phyloP scores from a whole-genome alignment of 2,329 filamentous ascomycete species.

The Lasiodiplodia sp. region DNA sequence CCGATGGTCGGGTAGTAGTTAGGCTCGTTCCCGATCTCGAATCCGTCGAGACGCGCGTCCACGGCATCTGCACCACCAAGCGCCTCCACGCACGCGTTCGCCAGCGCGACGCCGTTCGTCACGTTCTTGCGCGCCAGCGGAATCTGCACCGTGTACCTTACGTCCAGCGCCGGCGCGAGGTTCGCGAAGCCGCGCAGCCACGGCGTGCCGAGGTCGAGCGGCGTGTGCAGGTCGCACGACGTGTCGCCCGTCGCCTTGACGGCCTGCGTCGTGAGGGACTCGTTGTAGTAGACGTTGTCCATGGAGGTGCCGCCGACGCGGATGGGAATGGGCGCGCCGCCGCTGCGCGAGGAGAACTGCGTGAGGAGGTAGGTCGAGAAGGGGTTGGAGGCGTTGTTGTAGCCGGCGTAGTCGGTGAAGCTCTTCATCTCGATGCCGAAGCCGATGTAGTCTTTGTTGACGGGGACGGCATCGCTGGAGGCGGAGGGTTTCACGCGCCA shows the following conservation, averaged over 20 bases:
- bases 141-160: not conserved
- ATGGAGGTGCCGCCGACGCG: slow-evolving; percentile 3
- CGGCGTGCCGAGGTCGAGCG: not conserved
- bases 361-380: not conserved
- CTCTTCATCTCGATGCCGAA: slow-evolving; percentile 10
- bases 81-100: not conserved
- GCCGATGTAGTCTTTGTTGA: slow-evolving; percentile 8
- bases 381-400: not conserved
- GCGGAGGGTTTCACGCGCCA: not conserved
- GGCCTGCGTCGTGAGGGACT: not conserved
- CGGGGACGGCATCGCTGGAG: not conserved
- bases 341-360: not conserved
- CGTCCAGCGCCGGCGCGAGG: not conserved
- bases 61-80: not conserved
- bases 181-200: not conserved
- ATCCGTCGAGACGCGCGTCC: not conserved
- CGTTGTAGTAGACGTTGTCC: not conserved
- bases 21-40: slow-evolving; percentile 14
- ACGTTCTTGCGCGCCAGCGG: slow-evolving; percentile 7
- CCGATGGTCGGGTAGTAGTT: not conserved
- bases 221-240: not conserved
- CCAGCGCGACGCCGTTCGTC: not conserved
- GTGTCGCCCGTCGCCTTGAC: not conserved
- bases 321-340: not conserved
- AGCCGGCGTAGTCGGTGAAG: slow-evolving; percentile 2